phyloP scores from a whole-genome alignment of 2,329 filamentous ascomycete genomes.

The Mollisiaceae sp. region DNA sequence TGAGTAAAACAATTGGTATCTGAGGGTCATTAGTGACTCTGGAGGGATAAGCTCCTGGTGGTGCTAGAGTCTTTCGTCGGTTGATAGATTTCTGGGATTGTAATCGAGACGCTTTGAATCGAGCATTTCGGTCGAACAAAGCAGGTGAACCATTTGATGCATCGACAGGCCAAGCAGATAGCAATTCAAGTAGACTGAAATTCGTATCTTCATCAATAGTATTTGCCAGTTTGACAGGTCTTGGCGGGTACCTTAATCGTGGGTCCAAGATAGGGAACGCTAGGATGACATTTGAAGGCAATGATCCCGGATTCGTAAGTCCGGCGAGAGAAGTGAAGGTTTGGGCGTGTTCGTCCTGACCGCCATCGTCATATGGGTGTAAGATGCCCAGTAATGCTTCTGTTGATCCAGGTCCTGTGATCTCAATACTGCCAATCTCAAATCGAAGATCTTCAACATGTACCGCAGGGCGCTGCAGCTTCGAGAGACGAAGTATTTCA shows the following conservation, averaged over 20 bases:
- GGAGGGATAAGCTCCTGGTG: conserved; percentile 67
- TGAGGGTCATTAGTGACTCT: conserved; percentile 67
- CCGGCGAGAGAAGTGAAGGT: conserved; percentile 59
- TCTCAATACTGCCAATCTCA: conserved; percentile 74
- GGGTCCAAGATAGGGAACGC: conserved; percentile 80
- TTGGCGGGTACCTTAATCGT: conserved; percentile 77
- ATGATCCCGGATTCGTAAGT: conserved; percentile 69
- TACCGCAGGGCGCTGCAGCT: conserved; percentile 64
- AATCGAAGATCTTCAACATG: conserved; percentile 70
- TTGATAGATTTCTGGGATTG: conserved; percentile 84
- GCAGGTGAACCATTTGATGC: conserved; percentile 50
- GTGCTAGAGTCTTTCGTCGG: conserved; percentile 68
- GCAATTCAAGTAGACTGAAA: conserved; percentile 58
- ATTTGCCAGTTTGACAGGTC: conserved; percentile 51
- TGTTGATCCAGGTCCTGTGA: conserved; percentile 76
- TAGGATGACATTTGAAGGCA: conserved; percentile 74
- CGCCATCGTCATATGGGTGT: conserved; percentile 51
- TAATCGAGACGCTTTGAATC: conserved; percentile 67
- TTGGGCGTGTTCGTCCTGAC: conserved; percentile 51
- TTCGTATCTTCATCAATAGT: conserved; percentile 45
- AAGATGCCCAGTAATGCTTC: conserved; percentile 77
- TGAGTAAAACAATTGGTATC: conserved; percentile 77
- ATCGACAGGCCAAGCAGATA: conserved; percentile 73
- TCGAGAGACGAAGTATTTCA: conserved; percentile 61
- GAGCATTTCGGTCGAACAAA: conserved; percentile 71